Conservation (phyloP, 2,329 filamentous ascomycete genomes). For the Sarocladium kiliense region DNA sequence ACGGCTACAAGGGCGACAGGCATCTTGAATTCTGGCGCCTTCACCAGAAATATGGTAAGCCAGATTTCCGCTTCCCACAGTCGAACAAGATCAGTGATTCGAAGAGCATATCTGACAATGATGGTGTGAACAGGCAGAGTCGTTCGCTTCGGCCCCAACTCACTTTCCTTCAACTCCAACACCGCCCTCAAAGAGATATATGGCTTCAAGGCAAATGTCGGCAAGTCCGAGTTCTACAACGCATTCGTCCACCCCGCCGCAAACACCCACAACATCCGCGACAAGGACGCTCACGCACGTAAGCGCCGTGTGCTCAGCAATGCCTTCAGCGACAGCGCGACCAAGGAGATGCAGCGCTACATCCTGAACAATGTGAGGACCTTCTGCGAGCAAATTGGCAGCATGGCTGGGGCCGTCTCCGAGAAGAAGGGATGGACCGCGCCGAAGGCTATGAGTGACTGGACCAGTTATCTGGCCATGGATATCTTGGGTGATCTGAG, state of each 20-base stretch:
- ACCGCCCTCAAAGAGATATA: slow-evolving; percentile 63
- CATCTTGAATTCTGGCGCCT: slow-evolving; percentile 68
- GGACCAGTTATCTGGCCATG: slow-evolving; percentile 59
- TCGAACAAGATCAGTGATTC: background rate
- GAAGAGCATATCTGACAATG: background rate
- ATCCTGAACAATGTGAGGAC: slow-evolving; percentile 61
- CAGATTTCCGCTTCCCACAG: slow-evolving; percentile 11
- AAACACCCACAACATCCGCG: slow-evolving; percentile 69
- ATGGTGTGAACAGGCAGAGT: slow-evolving; percentile 35
- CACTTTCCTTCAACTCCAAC: slow-evolving; percentile 70
- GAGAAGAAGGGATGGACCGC: slow-evolving; percentile 51
- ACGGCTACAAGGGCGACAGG: slow-evolving; percentile 68
- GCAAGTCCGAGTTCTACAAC: slow-evolving; percentile 69
- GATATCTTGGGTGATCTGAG: slow-evolving; percentile 57
- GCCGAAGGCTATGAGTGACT: slow-evolving; percentile 57
- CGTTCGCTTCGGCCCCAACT: slow-evolving; percentile 76
- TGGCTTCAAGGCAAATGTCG: slow-evolving; percentile 57
- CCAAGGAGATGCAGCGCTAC: slow-evolving; percentile 64
- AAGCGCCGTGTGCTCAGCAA: slow-evolving; percentile 69
- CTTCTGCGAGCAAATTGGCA: slow-evolving; percentile 56
- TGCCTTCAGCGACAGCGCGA: slow-evolving; percentile 62
- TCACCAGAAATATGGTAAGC: slow-evolving; percentile 64
- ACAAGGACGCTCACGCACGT: slow-evolving; percentile 63
- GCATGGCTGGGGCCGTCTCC: slow-evolving; percentile 32
- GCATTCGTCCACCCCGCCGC: slow-evolving; percentile 66